Conservation (phyloP, 2,329 filamentous ascomycete species). For the Pestalotiopsis sp. region DNA sequence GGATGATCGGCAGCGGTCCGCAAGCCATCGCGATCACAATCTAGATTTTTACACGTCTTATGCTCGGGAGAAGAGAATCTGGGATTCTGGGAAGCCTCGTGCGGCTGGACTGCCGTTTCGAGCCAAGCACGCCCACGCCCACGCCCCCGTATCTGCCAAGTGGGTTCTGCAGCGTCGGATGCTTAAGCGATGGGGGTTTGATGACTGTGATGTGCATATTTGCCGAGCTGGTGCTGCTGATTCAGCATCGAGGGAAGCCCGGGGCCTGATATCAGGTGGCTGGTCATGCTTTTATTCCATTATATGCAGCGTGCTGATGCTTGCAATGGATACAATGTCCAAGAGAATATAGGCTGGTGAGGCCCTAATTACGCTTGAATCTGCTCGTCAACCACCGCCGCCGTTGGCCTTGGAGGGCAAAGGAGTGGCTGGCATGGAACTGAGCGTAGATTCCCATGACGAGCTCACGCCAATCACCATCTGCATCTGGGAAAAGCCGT, state of each 20-base stretch:
- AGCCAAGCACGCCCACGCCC: background rate
- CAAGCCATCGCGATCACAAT: background rate
- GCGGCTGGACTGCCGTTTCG: background rate
- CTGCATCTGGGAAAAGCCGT: too few species aligned
- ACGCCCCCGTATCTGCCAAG: background rate
- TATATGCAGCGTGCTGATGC: background rate
- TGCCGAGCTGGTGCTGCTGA: background rate
- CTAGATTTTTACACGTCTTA: background rate
- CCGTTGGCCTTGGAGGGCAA: background rate
- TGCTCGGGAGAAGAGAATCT: too few species aligned
- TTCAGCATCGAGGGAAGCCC: background rate
- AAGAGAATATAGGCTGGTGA: background rate
- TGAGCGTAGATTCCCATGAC: too few species aligned
- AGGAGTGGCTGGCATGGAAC: too few species aligned
- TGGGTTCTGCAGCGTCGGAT: background rate
- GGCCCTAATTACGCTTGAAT: too few species aligned
- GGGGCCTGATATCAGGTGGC: background rate
- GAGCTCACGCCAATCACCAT: too few species aligned
- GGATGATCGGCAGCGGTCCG: background rate
- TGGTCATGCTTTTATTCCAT: background rate
- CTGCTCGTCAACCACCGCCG: background rate
- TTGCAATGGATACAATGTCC: background rate
- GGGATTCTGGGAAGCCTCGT: constrained; percentile 1
- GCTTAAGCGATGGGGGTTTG: background rate
- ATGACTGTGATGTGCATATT: background rate